Base-by-base conservation (phyloP, 345 rosid genomes). In the Eucalyptus curtisii region DNA sequence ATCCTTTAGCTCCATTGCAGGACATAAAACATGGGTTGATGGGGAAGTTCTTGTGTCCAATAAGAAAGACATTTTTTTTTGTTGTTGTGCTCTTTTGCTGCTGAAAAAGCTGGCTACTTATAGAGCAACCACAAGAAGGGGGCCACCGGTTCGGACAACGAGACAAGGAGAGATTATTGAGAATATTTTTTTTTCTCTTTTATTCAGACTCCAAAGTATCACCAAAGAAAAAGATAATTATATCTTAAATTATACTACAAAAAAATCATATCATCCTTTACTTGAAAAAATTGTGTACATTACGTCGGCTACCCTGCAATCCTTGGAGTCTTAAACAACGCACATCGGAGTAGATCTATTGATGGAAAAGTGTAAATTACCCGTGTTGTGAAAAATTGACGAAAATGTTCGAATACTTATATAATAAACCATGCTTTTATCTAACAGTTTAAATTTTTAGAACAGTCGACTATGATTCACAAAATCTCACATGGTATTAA, bases 11-110 rank as follows among this genome's bases (percentile, higher is more conserved):
- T 76, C 84, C 30, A 76, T 76, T 40, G 27, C 84, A 22, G 89
- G 85, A 9, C 89, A 40, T 17, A 82, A 66, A 85, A 88, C 89
- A 81, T 66, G 86, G 30, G 89, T 52, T 19, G 92, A 45, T 84
- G 90, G 57, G 24, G 89, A 82, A 47, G 79, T 82, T 20, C 50
- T 49, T 42, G 91, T 80, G 85, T 90, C 89, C 92, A 92, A 89
- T 87, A 57, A 27, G 40, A 87, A 89, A 66, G 93, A 90, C 89
- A 61, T 87, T 37, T 55, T 55, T 42, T 47, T 37, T 37, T 37
- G 3, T 37, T 37, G 40, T 31, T 82, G 50, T n/a, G 52, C 49
- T 9, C 40, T 20, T n/a, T 55, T 49, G 24, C 40, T 87, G 52
- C 52, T 49, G 82, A 37, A 11, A 10, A 30, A 55, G 44, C 71